Conservation (phyloP, 2,329 filamentous ascomycete genomes). For the Leptographium flavum region DNA sequence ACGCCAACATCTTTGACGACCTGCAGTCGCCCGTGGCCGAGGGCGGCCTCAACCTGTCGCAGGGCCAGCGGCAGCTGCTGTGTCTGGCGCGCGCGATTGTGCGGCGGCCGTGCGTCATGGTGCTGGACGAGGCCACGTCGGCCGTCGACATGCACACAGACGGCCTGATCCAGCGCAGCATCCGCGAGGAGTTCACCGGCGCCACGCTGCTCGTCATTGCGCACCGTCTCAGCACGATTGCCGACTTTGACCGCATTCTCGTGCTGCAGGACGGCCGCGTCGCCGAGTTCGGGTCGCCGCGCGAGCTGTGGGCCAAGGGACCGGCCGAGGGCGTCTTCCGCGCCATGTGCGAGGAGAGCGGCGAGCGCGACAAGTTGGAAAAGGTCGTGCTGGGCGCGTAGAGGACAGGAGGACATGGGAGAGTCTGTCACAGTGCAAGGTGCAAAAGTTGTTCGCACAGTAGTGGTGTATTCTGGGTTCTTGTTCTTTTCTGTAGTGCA, state of each 20-base stretch:
- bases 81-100: constrained; percentile 63
- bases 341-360: constrained; percentile 48
- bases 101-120: constrained; percentile 59
- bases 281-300: constrained; percentile 52
- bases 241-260: constrained; percentile 61
- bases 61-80: constrained; percentile 63
- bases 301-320: constrained; percentile 42
- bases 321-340: constrained; percentile 38
- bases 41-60: constrained; percentile 59
- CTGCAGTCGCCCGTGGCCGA: constrained; percentile 52
- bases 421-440: background rate
- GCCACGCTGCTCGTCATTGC: constrained; percentile 62
- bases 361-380: constrained; percentile 39
- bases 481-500: no score
- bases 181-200: constrained; percentile 56
- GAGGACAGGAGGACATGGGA: background rate
- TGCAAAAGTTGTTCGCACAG: no score
- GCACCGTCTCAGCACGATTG: constrained; percentile 62
- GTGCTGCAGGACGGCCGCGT: constrained; percentile 55
- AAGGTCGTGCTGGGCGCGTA: constrained; percentile 25
- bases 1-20: constrained; percentile 51
- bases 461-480: no score
- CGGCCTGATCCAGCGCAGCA: constrained; percentile 56
- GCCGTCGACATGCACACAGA: constrained; percentile 70
- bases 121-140: constrained; percentile 67